These are phyloP conservation scores for Aspergillus melleus DNA, from an alignment of 2,329 filamentous ascomycete species.

Conservation along the genomic window DNA sequence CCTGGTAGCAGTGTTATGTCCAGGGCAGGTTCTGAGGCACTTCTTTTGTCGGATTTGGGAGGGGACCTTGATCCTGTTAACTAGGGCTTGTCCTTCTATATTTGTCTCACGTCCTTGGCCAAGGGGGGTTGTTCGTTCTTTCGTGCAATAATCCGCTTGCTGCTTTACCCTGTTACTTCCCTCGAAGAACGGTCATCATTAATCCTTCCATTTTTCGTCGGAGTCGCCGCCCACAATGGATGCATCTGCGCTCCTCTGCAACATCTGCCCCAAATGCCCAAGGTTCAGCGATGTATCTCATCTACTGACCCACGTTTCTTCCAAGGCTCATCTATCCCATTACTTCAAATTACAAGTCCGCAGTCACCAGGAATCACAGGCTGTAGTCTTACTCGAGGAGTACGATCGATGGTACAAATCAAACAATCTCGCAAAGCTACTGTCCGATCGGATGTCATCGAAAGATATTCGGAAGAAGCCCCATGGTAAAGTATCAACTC, in stretches of 20 bases:
- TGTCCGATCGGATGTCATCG: constrained; percentile 73
- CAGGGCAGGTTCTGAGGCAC: constrained; percentile 11
- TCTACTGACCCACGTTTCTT: constrained; percentile 85
- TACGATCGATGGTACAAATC: constrained; percentile 79
- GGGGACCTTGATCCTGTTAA: constrained; percentile 10
- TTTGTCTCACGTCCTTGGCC: constrained; percentile 22
- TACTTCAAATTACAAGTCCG: constrained; percentile 79
- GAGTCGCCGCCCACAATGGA: constrained; percentile 35
- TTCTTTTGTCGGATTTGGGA: constrained; percentile 19
- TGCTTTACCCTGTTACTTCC: constrained; percentile 29
- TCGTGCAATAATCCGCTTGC: constrained; percentile 16
- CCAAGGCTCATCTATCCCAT: constrained; percentile 85
- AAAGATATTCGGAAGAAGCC: constrained; percentile 67
- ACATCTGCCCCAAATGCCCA: constrained; percentile 76
- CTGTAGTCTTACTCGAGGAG: constrained; percentile 60
- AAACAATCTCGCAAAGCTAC: constrained; percentile 68
- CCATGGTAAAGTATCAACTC: constrained; percentile 14
- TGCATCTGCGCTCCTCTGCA: constrained; percentile 71
- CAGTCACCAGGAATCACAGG: constrained; percentile 65
- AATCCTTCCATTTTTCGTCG: constrained; percentile 15
- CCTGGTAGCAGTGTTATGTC: constrained; percentile 2
- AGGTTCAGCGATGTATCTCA: constrained; percentile 89
- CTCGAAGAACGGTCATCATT: constrained; percentile 13
- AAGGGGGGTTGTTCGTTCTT: constrained; percentile 19
- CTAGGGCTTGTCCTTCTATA: constrained; percentile 22